Evolutionary conservation across 2,329 filamentous ascomycete species (phyloP), one percentile per base, ranked within the genome.

Genomic region (Emmonsia crescens): DNA sequence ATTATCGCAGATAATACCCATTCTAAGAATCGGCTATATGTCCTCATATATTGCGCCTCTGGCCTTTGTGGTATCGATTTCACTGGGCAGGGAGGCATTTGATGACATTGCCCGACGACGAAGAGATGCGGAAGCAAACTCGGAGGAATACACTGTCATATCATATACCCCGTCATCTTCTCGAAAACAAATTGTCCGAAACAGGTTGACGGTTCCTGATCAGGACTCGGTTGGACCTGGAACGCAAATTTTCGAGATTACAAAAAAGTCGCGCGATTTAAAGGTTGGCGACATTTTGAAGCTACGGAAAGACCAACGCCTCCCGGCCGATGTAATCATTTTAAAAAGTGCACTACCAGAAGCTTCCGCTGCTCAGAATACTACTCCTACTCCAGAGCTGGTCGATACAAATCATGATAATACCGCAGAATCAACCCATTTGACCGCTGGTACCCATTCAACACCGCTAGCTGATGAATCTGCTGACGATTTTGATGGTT

Each of bases 251-350:
- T 77, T 81, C 61, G 90, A 96, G 71, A 78, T 89, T 2, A 83
- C 82, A 65, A 93, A 89, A 73, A 91, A 89, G 69, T 94, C 94
- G 5, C 85, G 87, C 62, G 92, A 96, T 70, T 79, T 99, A 59
- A 94, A 89, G 72, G 93, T 99, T 54, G 95, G 94, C 29, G 94
- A 99, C 74, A 88, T 99, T n/a, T 78, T 99, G 62, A 96, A 95
- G 72, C 82, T 99, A 33, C 84, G 84, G 67, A 97, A 96, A 73
- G 91, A 96, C 62, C 91, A 96, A 73, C 85, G 94, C 66, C 87
- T 99, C 27, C 94, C 94, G 9, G 93, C 94, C 21, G 94, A 99
- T 76, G 89, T 99, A 56, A 85, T 97, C 29, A 91, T 99, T 61
- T 73, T 99, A 59, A 94, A 96, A 75, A 96, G 90, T 67, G 40